These are phyloP conservation scores for Podospora fimiseda DNA, from an alignment of 495 filamentous ascomycete species.

Conservation along the genomic window DNA sequence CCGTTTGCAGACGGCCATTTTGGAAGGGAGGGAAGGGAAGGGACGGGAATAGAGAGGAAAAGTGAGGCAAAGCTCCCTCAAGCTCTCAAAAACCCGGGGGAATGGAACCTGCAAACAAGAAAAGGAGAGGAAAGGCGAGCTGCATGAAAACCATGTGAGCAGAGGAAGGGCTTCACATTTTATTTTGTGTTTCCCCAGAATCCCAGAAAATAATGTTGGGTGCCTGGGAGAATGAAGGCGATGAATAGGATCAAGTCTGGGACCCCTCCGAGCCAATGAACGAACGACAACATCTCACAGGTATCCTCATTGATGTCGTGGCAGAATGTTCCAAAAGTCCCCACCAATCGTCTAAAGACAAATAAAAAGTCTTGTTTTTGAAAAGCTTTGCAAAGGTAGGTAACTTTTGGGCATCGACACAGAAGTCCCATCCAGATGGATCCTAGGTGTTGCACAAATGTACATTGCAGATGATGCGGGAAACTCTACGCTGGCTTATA, in stretches of 20 bases:
- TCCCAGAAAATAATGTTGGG: not conserved
- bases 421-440: too few relatives aligned
- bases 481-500: too few relatives aligned
- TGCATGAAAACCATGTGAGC: not conserved
- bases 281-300: slow-evolving; percentile 1
- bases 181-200: too few relatives aligned
- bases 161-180: not conserved
- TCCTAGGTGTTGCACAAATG: too few relatives aligned
- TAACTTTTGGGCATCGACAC: not conserved
- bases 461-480: too few relatives aligned
- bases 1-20: not conserved
- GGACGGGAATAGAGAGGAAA: not conserved
- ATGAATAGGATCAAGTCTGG: not conserved
- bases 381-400: not conserved
- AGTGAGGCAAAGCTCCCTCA: not conserved
- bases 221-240: not conserved
- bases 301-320: slow-evolving; percentile 5
- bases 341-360: slow-evolving; percentile 6
- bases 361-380: not conserved
- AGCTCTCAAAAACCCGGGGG: too few relatives aligned
- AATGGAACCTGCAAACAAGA: too few relatives aligned
- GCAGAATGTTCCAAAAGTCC: not conserved
- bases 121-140: not conserved
- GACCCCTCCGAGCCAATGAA: slow-evolving; percentile 3
- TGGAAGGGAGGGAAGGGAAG: not conserved